phyloP scores from a whole-genome alignment of 352 stramenopile genomes.

The Globisporangium takayamanum region DNA sequence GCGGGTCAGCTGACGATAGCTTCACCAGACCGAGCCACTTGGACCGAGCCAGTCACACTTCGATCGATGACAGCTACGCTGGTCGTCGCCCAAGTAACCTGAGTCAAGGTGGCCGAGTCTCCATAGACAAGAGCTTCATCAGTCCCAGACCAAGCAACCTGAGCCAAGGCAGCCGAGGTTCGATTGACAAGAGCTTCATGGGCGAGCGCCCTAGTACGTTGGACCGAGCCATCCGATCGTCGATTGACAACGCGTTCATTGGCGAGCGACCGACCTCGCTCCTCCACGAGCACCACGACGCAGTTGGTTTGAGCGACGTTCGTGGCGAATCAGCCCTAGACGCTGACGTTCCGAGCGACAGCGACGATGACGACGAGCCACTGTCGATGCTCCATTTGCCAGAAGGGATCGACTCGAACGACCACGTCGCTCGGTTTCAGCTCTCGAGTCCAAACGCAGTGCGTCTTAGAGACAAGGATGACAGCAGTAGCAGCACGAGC shows the following conservation, averaged over 20 bases:
- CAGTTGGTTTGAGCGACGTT: neutral
- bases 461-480: neutral
- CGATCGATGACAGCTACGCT: conserved; percentile 7
- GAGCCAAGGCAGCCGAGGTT: neutral
- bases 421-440: neutral
- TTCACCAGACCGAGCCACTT: neutral
- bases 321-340: neutral
- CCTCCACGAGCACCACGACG: too few species aligned
- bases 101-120: too few species aligned
- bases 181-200: conserved; percentile 6
- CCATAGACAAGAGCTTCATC: neutral
- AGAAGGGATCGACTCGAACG: neutral
- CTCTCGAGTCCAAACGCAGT: neutral
- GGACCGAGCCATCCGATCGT: neutral
- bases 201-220: neutral
- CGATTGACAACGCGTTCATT: neutral
- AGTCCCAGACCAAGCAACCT: neutral
- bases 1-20: conserved; percentile 4
- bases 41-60: neutral
- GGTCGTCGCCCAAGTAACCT: neutral
- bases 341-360: neutral
- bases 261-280: neutral
- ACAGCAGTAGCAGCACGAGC: neutral
- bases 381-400: neutral
- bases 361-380: neutral